Conservation (phyloP, 495 filamentous ascomycete genomes). For the Haplographium delicatum region DNA sequence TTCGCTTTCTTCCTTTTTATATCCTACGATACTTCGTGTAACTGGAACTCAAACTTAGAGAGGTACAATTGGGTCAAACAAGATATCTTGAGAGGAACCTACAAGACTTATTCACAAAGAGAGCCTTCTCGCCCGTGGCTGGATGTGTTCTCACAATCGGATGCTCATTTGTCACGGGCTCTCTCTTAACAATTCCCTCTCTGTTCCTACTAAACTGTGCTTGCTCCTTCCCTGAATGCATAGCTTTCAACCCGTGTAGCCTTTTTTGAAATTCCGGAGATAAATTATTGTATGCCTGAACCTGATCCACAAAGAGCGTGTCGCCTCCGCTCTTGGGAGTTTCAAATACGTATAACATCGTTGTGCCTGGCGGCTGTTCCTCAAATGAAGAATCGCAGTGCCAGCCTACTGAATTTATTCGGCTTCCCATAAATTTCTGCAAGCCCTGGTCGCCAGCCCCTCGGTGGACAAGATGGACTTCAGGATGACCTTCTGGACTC, state of each 20-base stretch:
- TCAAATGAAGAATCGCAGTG: constrained; percentile 64
- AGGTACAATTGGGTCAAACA: constrained; percentile 5
- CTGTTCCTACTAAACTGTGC: constrained; percentile 49
- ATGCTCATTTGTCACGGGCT: constrained; percentile 66
- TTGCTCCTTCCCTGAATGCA: constrained; percentile 72
- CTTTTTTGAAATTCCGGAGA: constrained; percentile 64
- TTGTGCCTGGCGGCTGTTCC: constrained; percentile 59
- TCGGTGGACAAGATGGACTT: constrained; percentile 58
- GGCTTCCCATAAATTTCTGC: constrained; percentile 44
- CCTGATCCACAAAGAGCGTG: constrained; percentile 70
- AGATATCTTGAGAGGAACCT: constrained; percentile 35
- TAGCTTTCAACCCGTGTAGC: constrained; percentile 70
- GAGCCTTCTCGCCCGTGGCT: constrained; percentile 75
- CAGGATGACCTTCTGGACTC: constrained; percentile 52
- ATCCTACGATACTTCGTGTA: constrained; percentile 49
- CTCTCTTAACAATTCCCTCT: constrained; percentile 60
- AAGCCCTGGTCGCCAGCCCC: constrained; percentile 46
- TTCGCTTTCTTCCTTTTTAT: constrained; percentile 65
- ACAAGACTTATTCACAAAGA: constrained; percentile 87
- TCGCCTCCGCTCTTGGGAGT: constrained; percentile 55
- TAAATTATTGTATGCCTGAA: constrained; percentile 72
- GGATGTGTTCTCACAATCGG: constrained; percentile 79
- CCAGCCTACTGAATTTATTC: constrained; percentile 56
- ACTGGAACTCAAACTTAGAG: constrained; percentile 47
- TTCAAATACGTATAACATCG: constrained; percentile 59